Conservation (phyloP, 495 filamentous ascomycete species). For the Evernia prunastri region DNA sequence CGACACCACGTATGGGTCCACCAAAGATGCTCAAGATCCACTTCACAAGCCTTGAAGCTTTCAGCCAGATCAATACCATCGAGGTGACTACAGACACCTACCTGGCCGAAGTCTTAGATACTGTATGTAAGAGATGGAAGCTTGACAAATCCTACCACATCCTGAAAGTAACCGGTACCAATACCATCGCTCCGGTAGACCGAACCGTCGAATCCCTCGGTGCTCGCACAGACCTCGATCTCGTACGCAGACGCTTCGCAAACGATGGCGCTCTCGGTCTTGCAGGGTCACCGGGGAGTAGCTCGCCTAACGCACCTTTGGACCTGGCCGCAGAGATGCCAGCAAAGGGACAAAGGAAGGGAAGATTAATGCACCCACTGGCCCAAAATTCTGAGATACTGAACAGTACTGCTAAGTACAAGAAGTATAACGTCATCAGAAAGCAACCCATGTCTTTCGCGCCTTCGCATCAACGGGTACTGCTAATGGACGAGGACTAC, state of each 20-base stretch:
- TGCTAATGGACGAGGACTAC: slow-evolving; percentile 91
- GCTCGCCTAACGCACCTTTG: slow-evolving; percentile 70
- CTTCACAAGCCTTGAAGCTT: slow-evolving; percentile 64
- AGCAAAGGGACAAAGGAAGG: slow-evolving; percentile 16
- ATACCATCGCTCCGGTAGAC: slow-evolving; percentile 77
- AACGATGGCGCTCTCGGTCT: slow-evolving; percentile 70
- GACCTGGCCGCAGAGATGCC: slow-evolving; percentile 46
- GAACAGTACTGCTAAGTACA: slow-evolving; percentile 57
- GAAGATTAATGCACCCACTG: slow-evolving; percentile 61
- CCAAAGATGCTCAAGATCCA: slow-evolving; percentile 81
- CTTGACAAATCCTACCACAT: slow-evolving; percentile 86
- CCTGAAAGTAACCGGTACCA: slow-evolving; percentile 77
- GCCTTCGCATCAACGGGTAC: slow-evolving; percentile 70
- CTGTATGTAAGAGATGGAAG: slow-evolving; percentile 81
- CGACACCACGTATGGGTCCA: slow-evolving; percentile 65
- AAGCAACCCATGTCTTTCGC: slow-evolving; percentile 94
- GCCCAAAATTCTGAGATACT: slow-evolving; percentile 73
- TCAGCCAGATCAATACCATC: slow-evolving; percentile 57
- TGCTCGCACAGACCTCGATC: slow-evolving; percentile 74
- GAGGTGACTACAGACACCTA: slow-evolving; percentile 91
- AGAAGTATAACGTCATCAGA: slow-evolving; percentile 84
- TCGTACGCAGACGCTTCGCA: slow-evolving; percentile 77
- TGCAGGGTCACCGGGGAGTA: slow-evolving; percentile 72
- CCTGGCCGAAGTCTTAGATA: slow-evolving; percentile 85
- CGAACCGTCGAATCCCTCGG: slow-evolving; percentile 86